A percentile compares a stretch with the other conserved stretches of the same genome.
Evolutionary conservation across 1,284 basidiomycete genomes (phyloP).

Genomic region (Anthracocystis walkeri): DNA sequence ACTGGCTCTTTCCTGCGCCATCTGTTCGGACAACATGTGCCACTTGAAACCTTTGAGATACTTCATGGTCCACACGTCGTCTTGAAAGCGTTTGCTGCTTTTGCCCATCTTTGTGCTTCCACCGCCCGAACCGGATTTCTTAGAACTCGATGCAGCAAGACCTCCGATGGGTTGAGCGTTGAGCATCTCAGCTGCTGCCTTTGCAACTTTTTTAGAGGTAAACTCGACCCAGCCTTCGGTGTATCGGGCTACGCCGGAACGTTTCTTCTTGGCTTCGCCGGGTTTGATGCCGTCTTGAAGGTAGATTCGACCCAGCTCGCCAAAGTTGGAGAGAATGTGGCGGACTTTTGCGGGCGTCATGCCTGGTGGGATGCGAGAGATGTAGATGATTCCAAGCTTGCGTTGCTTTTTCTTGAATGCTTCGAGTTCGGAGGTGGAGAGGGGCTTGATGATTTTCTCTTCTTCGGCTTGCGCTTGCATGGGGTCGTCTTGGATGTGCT

Average conservation of each 20-base stretch:
- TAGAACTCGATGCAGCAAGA: slow-evolving; percentile 43
- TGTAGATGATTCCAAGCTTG: slow-evolving; percentile 83
- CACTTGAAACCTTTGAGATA: slow-evolving; percentile 98
- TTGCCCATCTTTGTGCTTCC: slow-evolving; percentile 54
- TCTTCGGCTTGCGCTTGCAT: slow-evolving; percentile 37
- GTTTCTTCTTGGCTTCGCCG: slow-evolving; percentile 43
- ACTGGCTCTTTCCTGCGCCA: slow-evolving; percentile 92
- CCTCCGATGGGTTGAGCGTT: slow-evolving; percentile 90
- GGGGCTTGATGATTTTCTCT: slow-evolving; percentile 50
- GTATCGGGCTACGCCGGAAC: slow-evolving; percentile 77
- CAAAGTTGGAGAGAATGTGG: slow-evolving; percentile 73
- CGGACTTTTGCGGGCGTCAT: slow-evolving; percentile 98
- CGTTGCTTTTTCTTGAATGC: slow-evolving; percentile 62
- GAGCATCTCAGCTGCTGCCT: slow-evolving; percentile 90
- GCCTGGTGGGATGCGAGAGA: slow-evolving; percentile 96
- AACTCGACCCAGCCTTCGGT: slow-evolving; percentile 99
- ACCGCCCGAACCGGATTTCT: slow-evolving; percentile 51
- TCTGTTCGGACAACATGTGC: slow-evolving; percentile 98
- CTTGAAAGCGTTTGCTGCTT: slow-evolving; percentile 76
- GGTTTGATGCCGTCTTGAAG: slow-evolving; percentile 59
- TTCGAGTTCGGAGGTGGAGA: slow-evolving; percentile 56
- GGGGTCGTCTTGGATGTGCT: slow-evolving; percentile 51
- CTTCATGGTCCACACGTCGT: slow-evolving; percentile 99
- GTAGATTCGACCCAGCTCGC: slow-evolving; percentile 66
- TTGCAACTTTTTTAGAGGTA: slow-evolving; percentile 88